Base-by-base conservation (phyloP, 495 filamentous ascomycete genomes). In the Penicillium antarcticum region DNA sequence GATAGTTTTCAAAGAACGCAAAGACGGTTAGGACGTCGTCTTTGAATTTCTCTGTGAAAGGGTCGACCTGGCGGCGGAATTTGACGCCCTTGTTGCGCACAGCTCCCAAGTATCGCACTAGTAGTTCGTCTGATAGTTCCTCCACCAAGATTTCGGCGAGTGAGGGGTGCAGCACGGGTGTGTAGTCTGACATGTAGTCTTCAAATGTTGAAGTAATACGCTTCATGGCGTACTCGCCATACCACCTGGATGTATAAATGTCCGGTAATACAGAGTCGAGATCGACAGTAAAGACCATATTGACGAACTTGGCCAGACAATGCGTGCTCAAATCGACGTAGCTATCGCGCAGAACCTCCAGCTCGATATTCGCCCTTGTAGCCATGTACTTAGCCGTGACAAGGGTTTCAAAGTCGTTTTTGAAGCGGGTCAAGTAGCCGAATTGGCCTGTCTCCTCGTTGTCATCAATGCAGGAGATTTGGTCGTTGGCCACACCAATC, bases 391-490 rank as follows among this genome's bases (percentile, higher is more conserved):
- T 81, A 9, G 87, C 81, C 14, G 89, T 86, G 39, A 97, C 89
- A 11, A 94, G 71, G 2, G 85, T 71, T 56, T 84, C 84, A 62
- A 94, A 83, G 55, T 92, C 88, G 54, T 79, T 78, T 52, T 82
- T 83, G 81, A 96, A 97, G 55, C 83, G 80, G 9, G 86, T 82
- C 36, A 97, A 77, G 74, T 95, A 95, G 26, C 86, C 85, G 24
- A 85, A 57, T 34, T 85, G 83, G 38, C 79, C 81, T 29, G 83
- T 82, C 42, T 88, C 85, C 21, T 75, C 71, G 50, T 82, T 76
- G 65, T 97, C 94, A 64, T 96, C 92, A 62, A 97, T 97, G 69
- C 90, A 95, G 46, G 89, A 89, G 58, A 99, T 97, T 65, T 99
- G 94, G 69, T 99, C 94, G 70, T 97, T 99, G 52, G 94, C 94